Base-by-base conservation (phyloP, 2,329 filamentous ascomycete species). In the Ophidiomyces ophidiicola region DNA sequence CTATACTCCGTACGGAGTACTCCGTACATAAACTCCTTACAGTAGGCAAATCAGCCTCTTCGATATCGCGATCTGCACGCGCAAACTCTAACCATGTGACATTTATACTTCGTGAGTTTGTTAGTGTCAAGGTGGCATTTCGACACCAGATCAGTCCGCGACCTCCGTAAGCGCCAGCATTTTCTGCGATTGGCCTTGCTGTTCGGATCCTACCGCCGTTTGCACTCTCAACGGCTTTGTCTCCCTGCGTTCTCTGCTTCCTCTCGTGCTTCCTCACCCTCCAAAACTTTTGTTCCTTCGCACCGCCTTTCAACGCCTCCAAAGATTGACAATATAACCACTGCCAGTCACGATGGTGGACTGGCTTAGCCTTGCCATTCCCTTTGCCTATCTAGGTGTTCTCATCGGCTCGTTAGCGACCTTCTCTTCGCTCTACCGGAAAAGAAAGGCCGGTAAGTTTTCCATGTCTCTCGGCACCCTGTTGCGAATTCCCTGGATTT, bases 351-450 rank as follows among this genome's bases (percentile, higher is more conserved):
- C 48, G 41, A 70, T 71, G 62, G 66, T 74, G 45, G 76, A 92
- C 70, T 93, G 85, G 85, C 67, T 82, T 64, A 81, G 82, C 65
- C 79, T 96, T 45, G 69, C 77, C 56, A 76, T 94, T 54, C 88
- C 90, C 44, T 74, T 94, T 56, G 80, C 84, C 64, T 98, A 98
- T 64, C 72, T 98, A 44, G 71, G 76, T 50, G 82, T 96, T 44
- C 78, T 98, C 40, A 72, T 83, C 54, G 85, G 86, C 54, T 88
- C 86, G 24, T 75, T 98, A 50, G 80, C 82, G 58, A 90, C 85
- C 48, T 98, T 98, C 66, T 92, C 85, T 33, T 83, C 76, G 41
- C 76, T 96, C 46, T 96, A 96, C 64, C 80, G 88, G 54, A 88
- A 90, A 66, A 78, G 90, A 61, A 90, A 94, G 73, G 79, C 82